These are phyloP conservation scores for Erysiphe pulchra DNA, from an alignment of 2,329 filamentous ascomycete species.

Conservation along the genomic window DNA sequence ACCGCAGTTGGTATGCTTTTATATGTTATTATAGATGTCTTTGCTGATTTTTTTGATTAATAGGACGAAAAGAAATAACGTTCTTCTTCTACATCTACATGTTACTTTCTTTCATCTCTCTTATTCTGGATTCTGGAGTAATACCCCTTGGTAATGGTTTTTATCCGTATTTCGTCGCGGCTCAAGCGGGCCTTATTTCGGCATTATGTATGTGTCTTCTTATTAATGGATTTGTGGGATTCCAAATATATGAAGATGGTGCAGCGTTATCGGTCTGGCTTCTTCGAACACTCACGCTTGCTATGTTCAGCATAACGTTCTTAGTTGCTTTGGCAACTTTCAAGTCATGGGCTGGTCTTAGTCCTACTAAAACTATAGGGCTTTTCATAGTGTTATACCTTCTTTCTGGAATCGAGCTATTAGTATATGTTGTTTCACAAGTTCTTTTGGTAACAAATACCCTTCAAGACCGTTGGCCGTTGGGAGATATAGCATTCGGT, in stretches of 20 bases:
- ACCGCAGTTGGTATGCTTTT: conserved; percentile 67
- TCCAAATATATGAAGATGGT: conserved; percentile 94
- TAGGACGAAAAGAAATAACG: conserved; percentile 41
- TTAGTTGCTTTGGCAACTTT: conserved; percentile 79
- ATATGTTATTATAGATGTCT: not conserved
- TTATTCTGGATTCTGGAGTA: conserved; percentile 80
- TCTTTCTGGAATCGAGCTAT: conserved; percentile 63
- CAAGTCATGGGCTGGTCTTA: conserved; percentile 68
- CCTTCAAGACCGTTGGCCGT: conserved; percentile 80
- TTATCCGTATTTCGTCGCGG: conserved; percentile 77
- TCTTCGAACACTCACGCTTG: conserved; percentile 48
- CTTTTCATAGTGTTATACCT: conserved; percentile 84
- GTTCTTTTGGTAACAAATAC: conserved; percentile 71
- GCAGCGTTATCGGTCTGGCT: conserved; percentile 88
- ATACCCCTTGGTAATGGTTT: conserved; percentile 56
- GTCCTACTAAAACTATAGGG: conserved; percentile 63
- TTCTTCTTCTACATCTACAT: conserved; percentile 97
- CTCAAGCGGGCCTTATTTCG: conserved; percentile 63
- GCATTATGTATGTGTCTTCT: conserved; percentile 71
- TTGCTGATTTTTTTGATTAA: conserved; percentile 4
- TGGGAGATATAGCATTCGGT: conserved; percentile 77
- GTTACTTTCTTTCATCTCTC: conserved; percentile 64
- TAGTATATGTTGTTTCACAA: conserved; percentile 72
- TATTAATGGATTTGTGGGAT: conserved; percentile 95
- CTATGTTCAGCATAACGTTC: conserved; percentile 68